Conservation (phyloP, 306 rosid species). For the Malus sieversii region DNA sequence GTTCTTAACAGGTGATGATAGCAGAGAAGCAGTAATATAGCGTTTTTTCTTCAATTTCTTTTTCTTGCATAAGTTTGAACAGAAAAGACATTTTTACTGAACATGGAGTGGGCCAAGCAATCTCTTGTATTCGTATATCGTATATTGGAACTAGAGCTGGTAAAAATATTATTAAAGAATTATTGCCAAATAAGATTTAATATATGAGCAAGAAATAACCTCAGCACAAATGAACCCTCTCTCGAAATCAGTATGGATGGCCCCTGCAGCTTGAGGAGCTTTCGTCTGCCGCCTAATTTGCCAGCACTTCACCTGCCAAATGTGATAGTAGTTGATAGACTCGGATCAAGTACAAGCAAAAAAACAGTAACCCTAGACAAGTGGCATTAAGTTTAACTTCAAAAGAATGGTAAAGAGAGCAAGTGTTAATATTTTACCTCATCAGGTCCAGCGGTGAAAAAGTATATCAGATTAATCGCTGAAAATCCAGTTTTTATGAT, state of each 20-base stretch:
- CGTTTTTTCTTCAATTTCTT: neutral
- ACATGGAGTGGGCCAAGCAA: neutral
- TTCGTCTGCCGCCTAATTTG: slow-evolving; percentile 94
- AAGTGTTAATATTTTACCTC: slow-evolving; percentile 45
- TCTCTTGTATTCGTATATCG: neutral
- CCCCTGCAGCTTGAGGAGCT: slow-evolving; percentile 98
- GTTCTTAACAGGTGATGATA: neutral
- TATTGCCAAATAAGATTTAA: neutral
- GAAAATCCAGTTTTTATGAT: slow-evolving; percentile 95
- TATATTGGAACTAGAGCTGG: neutral
- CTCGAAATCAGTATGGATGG: slow-evolving; percentile 96
- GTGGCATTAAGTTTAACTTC: neutral
- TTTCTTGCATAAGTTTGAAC: neutral
- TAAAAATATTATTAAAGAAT: neutral
- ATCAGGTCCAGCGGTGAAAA: slow-evolving; percentile 98
- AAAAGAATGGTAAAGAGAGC: neutral
- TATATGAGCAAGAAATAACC: slow-evolving; percentile 39
- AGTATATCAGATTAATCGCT: slow-evolving; percentile 96
- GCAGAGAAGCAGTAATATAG: neutral
- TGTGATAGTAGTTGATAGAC: neutral
- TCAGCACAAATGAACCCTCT: slow-evolving; percentile 97
- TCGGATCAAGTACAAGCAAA: neutral
- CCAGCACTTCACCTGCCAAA: slow-evolving; percentile 92
- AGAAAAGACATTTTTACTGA: neutral
- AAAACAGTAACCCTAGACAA: neutral